Base-by-base conservation (phyloP, 306 rosid species). In the Heteromeles arbutifolia region DNA sequence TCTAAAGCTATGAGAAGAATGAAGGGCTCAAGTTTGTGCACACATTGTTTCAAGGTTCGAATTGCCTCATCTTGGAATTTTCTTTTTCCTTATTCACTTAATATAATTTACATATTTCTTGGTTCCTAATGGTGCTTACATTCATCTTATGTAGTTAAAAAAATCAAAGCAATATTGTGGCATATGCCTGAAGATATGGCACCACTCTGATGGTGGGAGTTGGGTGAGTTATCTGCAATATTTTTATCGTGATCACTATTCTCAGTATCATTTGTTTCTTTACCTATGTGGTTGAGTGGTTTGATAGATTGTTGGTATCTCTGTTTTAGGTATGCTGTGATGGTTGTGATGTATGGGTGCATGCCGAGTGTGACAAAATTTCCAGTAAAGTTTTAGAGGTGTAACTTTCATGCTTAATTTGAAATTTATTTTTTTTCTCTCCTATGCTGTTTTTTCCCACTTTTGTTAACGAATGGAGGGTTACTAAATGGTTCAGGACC, bases 341-440 rank as follows among this genome's bases (percentile, higher is more conserved):
- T 82, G 91, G 97, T 76, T 95, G 99, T 84, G 88, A 92, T 74
- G 99, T 95, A 73, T 95, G 97, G 99, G 97, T 95, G 76, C 99
- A 95, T 83, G 97, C 97, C 7, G 97, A 92, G 80, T 95, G 99
- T 61, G 99, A 80, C 74, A 84, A 85, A 74, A 90, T 92, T 50
- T 82, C 97, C 48, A 54, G 83, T 64, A 67, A 84, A 74, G 82
- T 84, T 69, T 82, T 95, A 67, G 90, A 92, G 99, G 99, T 95
- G 29, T 61, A 45, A 57, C 34, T 69, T 29, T 67, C 41, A 48
- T 67, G 70, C 31, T 79, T 80, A n/a, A 74, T 73, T 77, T 79
- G 62, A 9, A 37, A 34, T 37, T 67, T 12, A 34, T 72, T 45
- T 71, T 44, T 59, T 59, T 8, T 77, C 77, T 77, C 44, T 74